A percentile compares a stretch with the other conserved stretches of the same genome.
phyloP scores from a whole-genome alignment of 257 asterid genomes.

The Gentiana macrophylla region DNA sequence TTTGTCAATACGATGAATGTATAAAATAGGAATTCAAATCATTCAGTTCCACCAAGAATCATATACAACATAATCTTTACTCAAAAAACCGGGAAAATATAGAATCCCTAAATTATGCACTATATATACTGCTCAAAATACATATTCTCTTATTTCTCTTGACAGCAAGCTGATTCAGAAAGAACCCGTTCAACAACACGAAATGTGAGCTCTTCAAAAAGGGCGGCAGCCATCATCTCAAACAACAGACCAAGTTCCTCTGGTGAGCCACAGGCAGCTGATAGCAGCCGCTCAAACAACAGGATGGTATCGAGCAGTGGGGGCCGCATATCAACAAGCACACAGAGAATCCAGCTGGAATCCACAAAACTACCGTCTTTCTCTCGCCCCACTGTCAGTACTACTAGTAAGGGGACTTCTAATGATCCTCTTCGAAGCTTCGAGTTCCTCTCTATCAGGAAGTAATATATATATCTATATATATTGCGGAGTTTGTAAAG shows the following conservation, averaged over 20 bases:
- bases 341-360: slow-evolving; percentile 58
- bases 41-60: no score
- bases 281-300: slow-evolving; percentile 18
- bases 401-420: slow-evolving; percentile 36
- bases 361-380: slow-evolving; percentile 37
- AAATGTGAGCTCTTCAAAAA: slow-evolving; percentile 61
- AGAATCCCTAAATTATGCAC: no score
- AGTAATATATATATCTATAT: slow-evolving; percentile 8
- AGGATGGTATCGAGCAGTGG: slow-evolving; percentile 28
- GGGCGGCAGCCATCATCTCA: slow-evolving; percentile 41
- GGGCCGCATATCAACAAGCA: slow-evolving; percentile 25
- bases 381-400: slow-evolving; percentile 31
- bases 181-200: slow-evolving; percentile 42
- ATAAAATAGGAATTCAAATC: no score
- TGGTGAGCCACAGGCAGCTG: slow-evolving; percentile 22
- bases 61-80: no score
- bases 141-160: background rate
- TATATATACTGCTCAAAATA: no score
- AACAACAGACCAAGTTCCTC: slow-evolving; percentile 40
- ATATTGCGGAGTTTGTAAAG: no score
- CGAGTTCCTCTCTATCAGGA: slow-evolving; percentile 60
- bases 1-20: no score
- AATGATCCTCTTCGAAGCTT: slow-evolving; percentile 89
- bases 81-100: no score
- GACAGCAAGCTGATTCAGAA: slow-evolving; percentile 62